phyloP scores from a whole-genome alignment of 2,329 filamentous ascomycete species.

The Fusarium oxysporum region DNA sequence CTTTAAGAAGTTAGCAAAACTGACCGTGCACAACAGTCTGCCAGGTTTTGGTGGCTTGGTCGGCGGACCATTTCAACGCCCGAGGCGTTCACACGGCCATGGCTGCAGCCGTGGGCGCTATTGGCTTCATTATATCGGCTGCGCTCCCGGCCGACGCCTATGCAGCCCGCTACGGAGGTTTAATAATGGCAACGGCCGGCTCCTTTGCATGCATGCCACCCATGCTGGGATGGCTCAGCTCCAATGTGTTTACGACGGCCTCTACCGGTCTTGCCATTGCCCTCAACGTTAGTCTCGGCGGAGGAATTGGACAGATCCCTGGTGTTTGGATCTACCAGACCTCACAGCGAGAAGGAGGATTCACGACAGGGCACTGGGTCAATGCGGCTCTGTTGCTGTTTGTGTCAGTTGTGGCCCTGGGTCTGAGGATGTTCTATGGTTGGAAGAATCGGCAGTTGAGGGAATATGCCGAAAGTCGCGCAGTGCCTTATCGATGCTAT shows the following conservation, averaged over 20 bases:
- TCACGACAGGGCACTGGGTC: slow-evolving; percentile 77
- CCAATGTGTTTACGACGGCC: slow-evolving; percentile 74
- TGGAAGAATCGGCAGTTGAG: slow-evolving; percentile 56
- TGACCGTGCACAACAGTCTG: slow-evolving; percentile 47
- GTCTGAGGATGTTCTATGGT: slow-evolving; percentile 68
- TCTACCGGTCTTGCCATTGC: slow-evolving; percentile 76
- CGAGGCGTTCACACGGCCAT: slow-evolving; percentile 59
- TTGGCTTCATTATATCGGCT: slow-evolving; percentile 70
- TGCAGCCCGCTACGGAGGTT: slow-evolving; percentile 72
- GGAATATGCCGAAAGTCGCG: slow-evolving; percentile 46
- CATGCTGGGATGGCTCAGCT: slow-evolving; percentile 76
- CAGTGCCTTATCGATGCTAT: slow-evolving; percentile 54
- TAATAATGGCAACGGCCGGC: slow-evolving; percentile 75
- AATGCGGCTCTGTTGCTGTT: slow-evolving; percentile 71
- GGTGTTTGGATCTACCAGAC: slow-evolving; percentile 81
- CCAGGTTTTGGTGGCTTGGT: slow-evolving; percentile 63
- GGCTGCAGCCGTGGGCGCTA: slow-evolving; percentile 57
- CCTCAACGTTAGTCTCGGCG: slow-evolving; percentile 74
- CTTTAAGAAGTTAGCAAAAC: background rate
- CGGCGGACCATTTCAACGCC: slow-evolving; percentile 71
- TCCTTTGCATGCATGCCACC: slow-evolving; percentile 77
- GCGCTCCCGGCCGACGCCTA: slow-evolving; percentile 71
- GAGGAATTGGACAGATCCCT: slow-evolving; percentile 76
- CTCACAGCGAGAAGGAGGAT: slow-evolving; percentile 68
- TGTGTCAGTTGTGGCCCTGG: slow-evolving; percentile 65